Evolutionary conservation across 352 stramenopile genomes (phyloP).

Genomic region (Globisporangium parvum): DNA sequence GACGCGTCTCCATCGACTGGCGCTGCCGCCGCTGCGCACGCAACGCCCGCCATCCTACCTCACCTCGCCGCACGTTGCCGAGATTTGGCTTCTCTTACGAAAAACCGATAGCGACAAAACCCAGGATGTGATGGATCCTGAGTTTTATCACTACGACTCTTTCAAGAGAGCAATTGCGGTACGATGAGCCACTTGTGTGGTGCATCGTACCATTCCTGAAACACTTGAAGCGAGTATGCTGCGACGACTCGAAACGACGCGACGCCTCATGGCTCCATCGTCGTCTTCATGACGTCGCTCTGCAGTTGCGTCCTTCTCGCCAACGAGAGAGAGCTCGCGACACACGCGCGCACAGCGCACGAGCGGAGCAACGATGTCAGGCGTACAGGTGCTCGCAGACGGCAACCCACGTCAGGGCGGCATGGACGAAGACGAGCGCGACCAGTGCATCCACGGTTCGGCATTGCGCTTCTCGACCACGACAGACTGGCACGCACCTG

Average conservation of each 20-base stretch:
- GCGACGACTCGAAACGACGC: not conserved
- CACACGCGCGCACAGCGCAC: not conserved
- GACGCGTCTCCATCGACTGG: not conserved
- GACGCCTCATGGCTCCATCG: not conserved
- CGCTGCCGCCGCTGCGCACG: not conserved
- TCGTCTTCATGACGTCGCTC: not conserved
- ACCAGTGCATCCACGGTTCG: conserved; percentile 77
- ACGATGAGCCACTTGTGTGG: no score
- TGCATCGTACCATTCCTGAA: no score
- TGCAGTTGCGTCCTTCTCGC: not conserved
- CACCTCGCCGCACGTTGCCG: not conserved
- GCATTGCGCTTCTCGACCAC: no score
- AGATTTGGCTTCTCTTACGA: not conserved
- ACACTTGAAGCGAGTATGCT: no score
- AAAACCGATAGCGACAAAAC: not conserved
- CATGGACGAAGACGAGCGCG: conserved; percentile 73
- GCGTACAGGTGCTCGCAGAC: conserved; percentile 64
- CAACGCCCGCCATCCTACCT: not conserved
- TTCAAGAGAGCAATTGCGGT: no score
- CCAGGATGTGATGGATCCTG: not conserved
- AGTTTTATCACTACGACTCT: not conserved
- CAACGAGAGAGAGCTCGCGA: not conserved
- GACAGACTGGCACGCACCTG: no score
- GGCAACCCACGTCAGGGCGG: conserved; percentile 68
- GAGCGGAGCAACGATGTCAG: conserved; percentile 42